A percentile compares a stretch with the other conserved stretches of the same genome.
phyloP scores from a whole-genome alignment of 495 filamentous ascomycete genomes.

The Lophiotrema nucula region DNA sequence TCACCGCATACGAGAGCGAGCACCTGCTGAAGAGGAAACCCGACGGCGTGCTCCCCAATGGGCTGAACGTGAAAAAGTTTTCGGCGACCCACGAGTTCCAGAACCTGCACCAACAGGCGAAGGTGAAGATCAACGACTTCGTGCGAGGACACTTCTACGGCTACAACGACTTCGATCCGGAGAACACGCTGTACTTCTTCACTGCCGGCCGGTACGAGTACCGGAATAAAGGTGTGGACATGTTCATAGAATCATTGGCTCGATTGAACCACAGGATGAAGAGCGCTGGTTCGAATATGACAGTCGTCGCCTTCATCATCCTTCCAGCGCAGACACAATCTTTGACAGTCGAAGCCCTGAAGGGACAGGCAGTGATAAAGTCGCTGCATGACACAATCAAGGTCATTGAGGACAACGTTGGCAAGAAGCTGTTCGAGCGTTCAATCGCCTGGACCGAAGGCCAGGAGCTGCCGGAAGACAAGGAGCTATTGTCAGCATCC shows the following conservation, averaged over 20 bases:
- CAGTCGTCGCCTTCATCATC: conserved; percentile 97
- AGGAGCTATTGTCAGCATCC: conserved; percentile 85
- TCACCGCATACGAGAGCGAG: conserved; percentile 96
- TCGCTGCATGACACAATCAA: conserved; percentile 88
- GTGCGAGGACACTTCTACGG: conserved; percentile 98
- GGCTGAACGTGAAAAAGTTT: conserved; percentile 98
- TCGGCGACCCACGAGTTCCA: conserved; percentile 99
- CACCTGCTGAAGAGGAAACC: conserved; percentile 97
- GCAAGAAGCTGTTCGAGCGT: conserved; percentile 90
- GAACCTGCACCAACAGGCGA: conserved; percentile 92
- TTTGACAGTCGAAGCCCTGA: conserved; percentile 90
- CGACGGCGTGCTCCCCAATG: conserved; percentile 93
- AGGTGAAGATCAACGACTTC: conserved; percentile 97
- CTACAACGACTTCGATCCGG: conserved; percentile 92
- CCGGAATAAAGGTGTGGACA: conserved; percentile 97
- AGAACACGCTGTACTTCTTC: conserved; percentile 98
- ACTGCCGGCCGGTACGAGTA: conserved; percentile 96
- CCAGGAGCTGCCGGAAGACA: conserved; percentile 87
- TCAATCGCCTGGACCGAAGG: conserved; percentile 93
- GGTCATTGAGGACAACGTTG: conserved; percentile 84
- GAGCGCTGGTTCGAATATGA: conserved; percentile 78
- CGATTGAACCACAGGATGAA: conserved; percentile 93
- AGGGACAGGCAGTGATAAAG: conserved; percentile 96
- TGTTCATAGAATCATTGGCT: conserved; percentile 97
- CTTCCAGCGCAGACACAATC: conserved; percentile 98